phyloP scores from a whole-genome alignment of 192 early-diverging fungal genomes.

The Phycomyces blakesleeanus region DNA sequence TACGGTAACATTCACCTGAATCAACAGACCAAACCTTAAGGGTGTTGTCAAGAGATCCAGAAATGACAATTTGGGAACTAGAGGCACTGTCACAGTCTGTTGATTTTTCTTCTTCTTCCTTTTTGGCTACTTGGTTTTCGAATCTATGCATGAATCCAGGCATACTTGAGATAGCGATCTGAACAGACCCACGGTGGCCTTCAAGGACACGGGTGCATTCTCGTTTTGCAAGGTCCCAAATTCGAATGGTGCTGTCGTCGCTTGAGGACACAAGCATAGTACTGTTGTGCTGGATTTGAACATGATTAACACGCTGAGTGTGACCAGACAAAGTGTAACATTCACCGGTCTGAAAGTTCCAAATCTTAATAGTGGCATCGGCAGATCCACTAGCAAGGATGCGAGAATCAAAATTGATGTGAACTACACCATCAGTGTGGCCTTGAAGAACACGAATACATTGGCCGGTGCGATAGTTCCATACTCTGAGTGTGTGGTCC shows the following conservation, averaged over 20 bases:
- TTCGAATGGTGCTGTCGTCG: constrained; percentile 77
- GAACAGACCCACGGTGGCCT: constrained; percentile 68
- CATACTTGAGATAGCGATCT: constrained; percentile 33
- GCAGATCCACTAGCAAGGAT: constrained; percentile 80
- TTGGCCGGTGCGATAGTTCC: constrained; percentile 83
- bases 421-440: constrained; percentile 70
- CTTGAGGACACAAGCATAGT: constrained; percentile 72
- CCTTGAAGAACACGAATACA: constrained; percentile 75
- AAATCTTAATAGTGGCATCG: constrained; percentile 80
- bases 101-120: background rate
- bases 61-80: constrained; percentile 60
- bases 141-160: constrained; percentile 22
- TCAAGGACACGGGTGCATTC: constrained; percentile 56
- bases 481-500: constrained; percentile 85
- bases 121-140: constrained; percentile 1
- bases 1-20: constrained; percentile 67
- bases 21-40: constrained; percentile 90
- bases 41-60: constrained; percentile 81
- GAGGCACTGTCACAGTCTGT: background rate
- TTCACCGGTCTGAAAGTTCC: constrained; percentile 67
- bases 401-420: constrained; percentile 69
- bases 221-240: constrained; percentile 74
- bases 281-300: constrained; percentile 66
- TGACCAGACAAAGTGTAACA: constrained; percentile 71
- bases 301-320: constrained; percentile 80